A percentile compares a stretch with the other conserved stretches of the same genome.
Evolutionary conservation across 2,329 filamentous ascomycete genomes (phyloP).

Genomic region (Bretziella fagacearum): DNA sequence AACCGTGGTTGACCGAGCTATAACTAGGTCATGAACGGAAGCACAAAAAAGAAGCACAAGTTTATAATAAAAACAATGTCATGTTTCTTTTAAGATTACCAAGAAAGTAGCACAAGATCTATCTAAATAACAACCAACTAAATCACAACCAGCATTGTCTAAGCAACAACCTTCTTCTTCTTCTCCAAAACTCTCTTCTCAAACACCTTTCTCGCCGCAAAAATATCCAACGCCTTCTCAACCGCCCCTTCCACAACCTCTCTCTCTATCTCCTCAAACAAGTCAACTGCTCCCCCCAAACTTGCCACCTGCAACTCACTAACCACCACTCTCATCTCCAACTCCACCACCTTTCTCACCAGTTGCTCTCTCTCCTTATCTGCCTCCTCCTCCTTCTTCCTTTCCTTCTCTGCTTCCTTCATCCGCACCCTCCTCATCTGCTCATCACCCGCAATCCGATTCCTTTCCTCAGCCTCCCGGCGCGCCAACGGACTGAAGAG

Average conservation of each 20-base stretch:
- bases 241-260: conserved; percentile 4
- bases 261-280: conserved; percentile 3
- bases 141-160: background rate
- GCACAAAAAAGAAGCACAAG: background rate
- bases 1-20: conserved; percentile 43
- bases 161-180: background rate
- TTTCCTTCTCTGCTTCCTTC: background rate
- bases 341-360: background rate
- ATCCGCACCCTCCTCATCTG: background rate
- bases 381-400: background rate
- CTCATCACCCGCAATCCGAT: background rate
- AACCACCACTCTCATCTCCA: conserved; percentile 5
- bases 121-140: background rate
- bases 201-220: background rate
- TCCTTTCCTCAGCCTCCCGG: background rate
- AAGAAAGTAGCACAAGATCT: background rate
- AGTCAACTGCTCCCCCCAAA: background rate
- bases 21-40: background rate
- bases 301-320: conserved; percentile 1
- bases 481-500: too few relatives aligned
- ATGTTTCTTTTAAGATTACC: background rate
- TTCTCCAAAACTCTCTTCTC: background rate
- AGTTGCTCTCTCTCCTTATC: background rate
- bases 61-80: background rate
- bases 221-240: background rate